Base-by-base conservation (phyloP, 2,329 filamentous ascomycete species). In the Calonectria pseudoreteaudii region DNA sequence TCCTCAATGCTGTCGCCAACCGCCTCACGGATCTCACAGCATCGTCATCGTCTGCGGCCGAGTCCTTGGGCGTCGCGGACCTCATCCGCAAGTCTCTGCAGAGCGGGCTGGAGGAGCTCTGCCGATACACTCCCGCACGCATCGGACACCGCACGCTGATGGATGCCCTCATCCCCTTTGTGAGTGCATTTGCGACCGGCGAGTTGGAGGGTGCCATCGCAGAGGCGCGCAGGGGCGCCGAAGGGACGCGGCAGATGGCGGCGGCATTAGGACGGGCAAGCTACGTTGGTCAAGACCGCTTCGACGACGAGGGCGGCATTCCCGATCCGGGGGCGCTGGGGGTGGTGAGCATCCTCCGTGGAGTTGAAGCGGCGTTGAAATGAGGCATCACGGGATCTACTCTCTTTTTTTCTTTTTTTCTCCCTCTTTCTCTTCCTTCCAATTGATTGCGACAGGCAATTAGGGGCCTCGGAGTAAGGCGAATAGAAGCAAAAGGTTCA, bases 251-350 rank as follows among this genome's bases (percentile, higher is more conserved):
- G 84, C 90, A 90, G 38, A 94, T 95, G 93, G 91, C 92, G 81
- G 93, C 94, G 58, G 93, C 90, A 79, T 83, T 95, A 58, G 94
- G 94, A 31, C 86, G 94, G 68, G 90, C 92, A 10, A 93, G 95
- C n/a, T 95, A 95, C 81, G 91, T 95, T 66, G 93, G 92, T n/a
- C 90, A 92, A 75, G 90, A 86, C 85, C 91, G 91, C 38, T 94
- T 88, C 88, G 94, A 80, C 26, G 76, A 80, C 6, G 78, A 80
- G 73, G 78, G 77, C 2, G 78, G 78, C 16, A 79, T 80, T 26
- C 93, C 94, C 26, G 94, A 95, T 85, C 94, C 94, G 2, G 93
- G 93, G 26, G 93, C 93, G 8, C 41, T 80, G 74, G 78, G 78
- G 20, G 76, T 80, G 18, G 77, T 80, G 68, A 80, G 78, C 38